Conservation (phyloP, 148 eudicot species). For the Diospyros lotus region DNA sequence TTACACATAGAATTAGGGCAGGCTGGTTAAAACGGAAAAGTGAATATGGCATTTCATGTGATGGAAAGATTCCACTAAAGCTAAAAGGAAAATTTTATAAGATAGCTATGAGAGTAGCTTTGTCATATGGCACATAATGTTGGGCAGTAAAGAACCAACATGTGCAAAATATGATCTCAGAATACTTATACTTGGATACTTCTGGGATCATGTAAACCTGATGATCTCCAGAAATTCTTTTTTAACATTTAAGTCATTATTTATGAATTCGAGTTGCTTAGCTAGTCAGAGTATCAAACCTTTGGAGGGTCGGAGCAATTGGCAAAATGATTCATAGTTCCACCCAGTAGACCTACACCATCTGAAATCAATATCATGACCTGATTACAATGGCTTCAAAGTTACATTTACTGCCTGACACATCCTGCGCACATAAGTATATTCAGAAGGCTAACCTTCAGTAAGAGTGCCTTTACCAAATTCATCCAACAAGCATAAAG, state of each 20-base stretch:
- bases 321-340: slow-evolving; percentile 74
- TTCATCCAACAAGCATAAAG: slow-evolving; percentile 91
- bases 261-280: background rate
- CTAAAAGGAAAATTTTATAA: too few relatives aligned
- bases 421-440: slow-evolving; percentile 1
- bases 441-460: slow-evolving; percentile 52
- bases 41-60: too few relatives aligned
- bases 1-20: too few relatives aligned
- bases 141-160: too few relatives aligned
- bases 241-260: background rate
- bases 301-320: slow-evolving; percentile 73
- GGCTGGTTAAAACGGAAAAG: too few relatives aligned
- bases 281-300: slow-evolving; percentile 36
- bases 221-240: background rate
- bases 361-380: slow-evolving; percentile 47
- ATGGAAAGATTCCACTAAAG: too few relatives aligned
- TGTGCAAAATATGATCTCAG: background rate
- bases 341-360: slow-evolving; percentile 97
- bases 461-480: slow-evolving; percentile 98
- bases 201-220: background rate
- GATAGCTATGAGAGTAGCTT: too few relatives aligned
- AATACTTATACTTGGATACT: background rate
- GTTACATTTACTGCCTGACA: slow-evolving; percentile 2
- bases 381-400: background rate
- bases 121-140: too few relatives aligned